These are phyloP conservation scores for Hippophae gyantsensis DNA, from an alignment of 306 rosid species.

Conservation along the genomic window DNA sequence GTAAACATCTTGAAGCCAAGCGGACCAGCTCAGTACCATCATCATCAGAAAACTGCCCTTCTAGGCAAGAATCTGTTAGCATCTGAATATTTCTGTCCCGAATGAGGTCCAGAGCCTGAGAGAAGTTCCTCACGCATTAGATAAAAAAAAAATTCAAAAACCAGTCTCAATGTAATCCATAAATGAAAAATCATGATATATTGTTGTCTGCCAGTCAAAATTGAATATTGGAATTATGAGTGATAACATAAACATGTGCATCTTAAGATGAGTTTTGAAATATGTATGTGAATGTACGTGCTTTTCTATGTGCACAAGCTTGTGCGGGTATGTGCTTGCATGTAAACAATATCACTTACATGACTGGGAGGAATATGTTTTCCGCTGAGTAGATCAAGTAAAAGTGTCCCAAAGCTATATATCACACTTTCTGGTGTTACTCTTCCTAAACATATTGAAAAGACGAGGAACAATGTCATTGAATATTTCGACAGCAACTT, in stretches of 20 bases:
- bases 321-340: neutral
- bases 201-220: conserved; percentile 1
- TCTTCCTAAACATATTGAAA: conserved; percentile 41
- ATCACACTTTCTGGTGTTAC: conserved; percentile 79
- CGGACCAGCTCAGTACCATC: conserved; percentile 69
- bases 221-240: too few relatives aligned
- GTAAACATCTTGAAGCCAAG: conserved; percentile 61
- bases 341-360: conserved; percentile 29
- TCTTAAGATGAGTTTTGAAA: neutral
- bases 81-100: conserved; percentile 72
- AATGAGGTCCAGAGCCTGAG: conserved; percentile 75
- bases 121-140: conserved; percentile 15
- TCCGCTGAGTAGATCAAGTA: conserved; percentile 80
- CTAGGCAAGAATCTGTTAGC: conserved; percentile 81
- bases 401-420: conserved; percentile 76
- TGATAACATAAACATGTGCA: neutral
- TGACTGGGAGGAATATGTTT: conserved; percentile 81
- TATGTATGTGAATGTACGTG: too few relatives aligned
- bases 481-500: conserved; percentile 3
- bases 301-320: neutral
- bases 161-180: neutral
- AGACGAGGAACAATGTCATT: conserved; percentile 1
- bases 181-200: conserved; percentile 4
- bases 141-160: conserved; percentile 8
- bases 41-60: conserved; percentile 64